Percentiles rank a stretch among this genome's conserved stretches.
Evolutionary conservation across 495 filamentous ascomycete genomes (phyloP).

Genomic region (Lichenothelia convexa): DNA sequence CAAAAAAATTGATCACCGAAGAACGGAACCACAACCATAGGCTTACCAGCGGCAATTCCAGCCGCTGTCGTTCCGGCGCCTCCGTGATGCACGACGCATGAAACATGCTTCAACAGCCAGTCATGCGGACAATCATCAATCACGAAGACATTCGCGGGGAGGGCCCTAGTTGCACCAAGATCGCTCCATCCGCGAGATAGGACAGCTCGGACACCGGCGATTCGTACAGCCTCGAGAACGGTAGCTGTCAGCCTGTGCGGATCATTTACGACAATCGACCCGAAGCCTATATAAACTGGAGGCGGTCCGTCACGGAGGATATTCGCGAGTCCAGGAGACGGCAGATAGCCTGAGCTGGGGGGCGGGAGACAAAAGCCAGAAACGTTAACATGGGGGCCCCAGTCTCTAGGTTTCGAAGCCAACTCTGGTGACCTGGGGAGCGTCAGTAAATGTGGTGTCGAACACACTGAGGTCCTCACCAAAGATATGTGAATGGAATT

Average conservation of each 20-base stretch:
- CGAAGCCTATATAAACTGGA: conserved; percentile 51
- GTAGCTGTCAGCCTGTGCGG: conserved; percentile 32
- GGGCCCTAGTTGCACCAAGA: conserved; percentile 28
- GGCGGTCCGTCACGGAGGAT: conserved; percentile 36
- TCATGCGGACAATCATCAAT: conserved; percentile 45
- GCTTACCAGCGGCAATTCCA: conserved; percentile 36
- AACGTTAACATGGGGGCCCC: conserved; percentile 38
- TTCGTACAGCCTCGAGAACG: conserved; percentile 35
- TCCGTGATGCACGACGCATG: conserved; percentile 45
- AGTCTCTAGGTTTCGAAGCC: conserved; percentile 43
- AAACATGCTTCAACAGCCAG: conserved; percentile 47
- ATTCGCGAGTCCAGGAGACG: conserved; percentile 28
- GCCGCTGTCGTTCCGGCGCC: conserved; percentile 49
- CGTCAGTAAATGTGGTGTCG: neutral
- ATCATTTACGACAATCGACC: conserved; percentile 46
- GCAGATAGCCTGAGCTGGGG: conserved; percentile 30
- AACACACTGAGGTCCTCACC: conserved; percentile 14
- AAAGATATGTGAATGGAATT: conserved; percentile 46
- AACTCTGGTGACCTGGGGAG: conserved; percentile 34
- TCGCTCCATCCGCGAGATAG: conserved; percentile 48
- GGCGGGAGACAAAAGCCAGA: conserved; percentile 45
- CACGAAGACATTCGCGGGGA: conserved; percentile 32
- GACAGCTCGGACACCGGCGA: conserved; percentile 34
- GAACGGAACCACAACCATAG: conserved; percentile 45
- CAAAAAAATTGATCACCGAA: conserved; percentile 48